Evolutionary conservation across 2,329 filamentous ascomycete species (phyloP), one percentile per base, ranked within the genome.

Genomic region (Xylariaceae sp.): DNA sequence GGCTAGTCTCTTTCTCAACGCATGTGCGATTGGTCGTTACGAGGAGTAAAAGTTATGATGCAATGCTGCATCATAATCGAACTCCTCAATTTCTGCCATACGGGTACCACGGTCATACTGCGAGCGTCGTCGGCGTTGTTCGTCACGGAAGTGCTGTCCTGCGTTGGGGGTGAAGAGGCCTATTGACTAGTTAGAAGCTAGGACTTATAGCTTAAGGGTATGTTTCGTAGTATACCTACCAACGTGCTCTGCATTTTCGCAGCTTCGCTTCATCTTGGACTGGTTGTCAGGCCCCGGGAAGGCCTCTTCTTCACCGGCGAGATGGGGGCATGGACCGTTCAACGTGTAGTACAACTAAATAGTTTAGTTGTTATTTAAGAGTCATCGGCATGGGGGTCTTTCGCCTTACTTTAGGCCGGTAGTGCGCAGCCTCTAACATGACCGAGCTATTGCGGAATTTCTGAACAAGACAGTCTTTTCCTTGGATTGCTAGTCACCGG

Each of bases 381-480:
- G 10, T 0, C 43, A 7, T 15, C 63, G 27, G 42, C 2, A 23
- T 4, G 15, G 5, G 6, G 4, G 55, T 9, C 21, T 23, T 32
- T 20, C n/a, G n/a, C 2, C 69, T 62, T 71, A 92, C 88, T 80
- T 95, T 95, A 0, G 94, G 94, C 1, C 91, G 86, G 65, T 91
- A 96, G 46, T 88, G 85, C 0, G 84, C 79, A 9, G 86, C 83
- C 73, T 97, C 92, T 1, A 93, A 79, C 91, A 97, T 97, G 24
- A 99, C 92, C 0, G 91, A 93, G 32, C 91, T 96, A 75, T 99
- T 99, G 29, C 94, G 87, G 68, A 99, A 99, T 69, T 97, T 97
- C 70, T 95, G 89, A 6, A 97, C 84, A 0, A 97, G 80, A 59
- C 91, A 93, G 67, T 96, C 92, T 59, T 88, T 88, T 39, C 94